A percentile compares a stretch with the other conserved stretches of the same genome.
phyloP scores from a whole-genome alignment of 83 land plant genomes.

The Picea abies region DNA sequence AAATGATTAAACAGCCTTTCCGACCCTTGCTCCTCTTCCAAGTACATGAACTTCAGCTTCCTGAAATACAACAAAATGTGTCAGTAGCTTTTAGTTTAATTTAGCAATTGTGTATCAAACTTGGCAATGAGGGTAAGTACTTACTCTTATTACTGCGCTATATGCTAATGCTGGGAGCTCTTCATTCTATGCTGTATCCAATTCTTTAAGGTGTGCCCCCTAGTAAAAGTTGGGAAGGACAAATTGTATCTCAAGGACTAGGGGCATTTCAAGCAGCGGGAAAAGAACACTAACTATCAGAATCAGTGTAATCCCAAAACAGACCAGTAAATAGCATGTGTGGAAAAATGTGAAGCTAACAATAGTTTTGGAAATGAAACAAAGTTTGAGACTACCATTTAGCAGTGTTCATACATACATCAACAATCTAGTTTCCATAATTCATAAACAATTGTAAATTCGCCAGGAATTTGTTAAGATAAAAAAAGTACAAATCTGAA shows the following conservation, averaged over 20 bases:
- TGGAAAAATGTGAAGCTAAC: constrained; percentile 73
- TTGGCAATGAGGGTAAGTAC: background rate
- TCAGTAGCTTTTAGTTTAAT: background rate
- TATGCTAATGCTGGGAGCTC: no score
- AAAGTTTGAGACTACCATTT: background rate
- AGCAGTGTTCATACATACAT: background rate
- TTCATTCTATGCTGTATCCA: no score
- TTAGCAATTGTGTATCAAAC: background rate
- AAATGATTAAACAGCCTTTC: background rate
- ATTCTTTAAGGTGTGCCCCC: no score
- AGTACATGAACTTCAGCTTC: background rate
- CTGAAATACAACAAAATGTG: background rate
- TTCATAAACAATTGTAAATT: no score
- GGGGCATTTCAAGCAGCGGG: background rate
- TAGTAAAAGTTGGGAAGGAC: constrained; percentile 70
- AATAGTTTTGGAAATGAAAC: constrained; percentile 39
- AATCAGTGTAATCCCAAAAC: no score
- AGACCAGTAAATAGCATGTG: constrained; percentile 43
- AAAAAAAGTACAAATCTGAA: no score
- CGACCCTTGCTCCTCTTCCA: background rate
- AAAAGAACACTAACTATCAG: no score
- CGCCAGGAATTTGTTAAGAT: no score
- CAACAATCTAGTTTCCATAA: no score
- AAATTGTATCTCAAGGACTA: constrained; percentile 78
- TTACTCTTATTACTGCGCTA: constrained; percentile 28